Evolutionary conservation across 2,329 filamentous ascomycete genomes (phyloP), one percentile per base, ranked within the genome.

Genomic region (Ascocoryne sarcoides): DNA sequence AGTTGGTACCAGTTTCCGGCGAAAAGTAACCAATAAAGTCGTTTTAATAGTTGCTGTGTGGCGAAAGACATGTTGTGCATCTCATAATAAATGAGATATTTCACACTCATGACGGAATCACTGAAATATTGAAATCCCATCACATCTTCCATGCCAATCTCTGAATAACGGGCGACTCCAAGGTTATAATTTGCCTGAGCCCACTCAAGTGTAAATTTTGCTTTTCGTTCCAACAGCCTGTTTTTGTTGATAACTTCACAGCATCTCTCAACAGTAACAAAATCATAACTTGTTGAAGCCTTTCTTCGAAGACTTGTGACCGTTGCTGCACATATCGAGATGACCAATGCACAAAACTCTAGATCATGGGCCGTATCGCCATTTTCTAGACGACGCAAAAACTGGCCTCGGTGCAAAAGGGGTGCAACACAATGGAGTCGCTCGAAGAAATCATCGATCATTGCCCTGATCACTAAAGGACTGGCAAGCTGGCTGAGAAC

Each of bases 121-220:
- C 44, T 49, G 5, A 51, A 21, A 15, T 31, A 28, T 2, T 41
- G 39, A 16, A 45, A 51, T 5, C 32, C 31, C 18, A 31, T 35
- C 4, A 17, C 42, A 31, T 51, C 42, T 3, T 39, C 40, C 2
- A 44, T 16, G 3, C 47, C 47, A 21, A 42, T 32, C 28, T 51
- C 31, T 21, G 49, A 39, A 5, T 23, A 20, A 5, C 55, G 43
- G 0, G 61, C 53, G 1, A 42, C 51, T 3, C 57, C 55, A 3
- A 64, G 40, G 26, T 64, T 61, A 37, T 64, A 64, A 49, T 60
- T 57, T 16, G 60, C 55, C 14, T 61, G 53, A 43, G 60, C 62
- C 48, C 60, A 62, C 33, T 64, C 60, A 1, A 63, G 40, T 2
- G 54, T 54, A 33, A 60, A 62, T 0, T 40, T n/a, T 29, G 15